phyloP scores from a whole-genome alignment of 495 filamentous ascomycete species.

The Xylaria curta region DNA sequence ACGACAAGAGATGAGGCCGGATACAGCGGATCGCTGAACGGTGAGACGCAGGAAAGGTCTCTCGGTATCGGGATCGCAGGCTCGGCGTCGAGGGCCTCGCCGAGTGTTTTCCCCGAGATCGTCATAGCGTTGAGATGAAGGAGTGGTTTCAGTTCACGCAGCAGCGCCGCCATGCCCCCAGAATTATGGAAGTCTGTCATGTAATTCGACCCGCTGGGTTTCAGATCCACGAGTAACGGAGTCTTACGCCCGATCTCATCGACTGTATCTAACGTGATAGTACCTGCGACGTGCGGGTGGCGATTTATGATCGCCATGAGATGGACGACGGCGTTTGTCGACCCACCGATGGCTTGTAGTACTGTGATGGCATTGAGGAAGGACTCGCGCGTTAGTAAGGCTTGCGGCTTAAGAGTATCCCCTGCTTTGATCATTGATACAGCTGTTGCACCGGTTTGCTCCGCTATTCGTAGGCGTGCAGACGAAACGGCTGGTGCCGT shows the following conservation, averaged over 20 bases:
- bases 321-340: conserved; percentile 72
- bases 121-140: conserved; percentile 64
- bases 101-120: conserved; percentile 64
- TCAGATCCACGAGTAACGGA: conserved; percentile 69
- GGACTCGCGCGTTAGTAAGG: conserved; percentile 63
- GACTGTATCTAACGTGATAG: conserved; percentile 62
- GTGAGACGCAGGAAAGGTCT: conserved; percentile 54
- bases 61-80: conserved; percentile 51
- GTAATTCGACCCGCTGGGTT: conserved; percentile 72
- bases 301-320: conserved; percentile 68
- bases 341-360: conserved; percentile 72
- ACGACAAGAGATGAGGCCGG: conserved; percentile 62
- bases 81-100: conserved; percentile 57
- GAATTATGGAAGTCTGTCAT: conserved; percentile 76
- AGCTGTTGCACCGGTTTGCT: conserved; percentile 65
- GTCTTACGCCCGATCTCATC: conserved; percentile 66
- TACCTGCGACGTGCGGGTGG: conserved; percentile 60
- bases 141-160: conserved; percentile 62
- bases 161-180: conserved; percentile 66
- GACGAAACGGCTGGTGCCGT: conserved; percentile 71
- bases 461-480: conserved; percentile 66
- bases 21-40: conserved; percentile 60
- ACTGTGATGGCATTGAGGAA: conserved; percentile 73
- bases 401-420: conserved; percentile 55
- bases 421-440: conserved; percentile 51